Percentiles rank a stretch among this genome's conserved stretches.
These are phyloP conservation scores for Eruca vesicaria DNA, from an alignment of 441 rosid species.

Conservation along the genomic window DNA sequence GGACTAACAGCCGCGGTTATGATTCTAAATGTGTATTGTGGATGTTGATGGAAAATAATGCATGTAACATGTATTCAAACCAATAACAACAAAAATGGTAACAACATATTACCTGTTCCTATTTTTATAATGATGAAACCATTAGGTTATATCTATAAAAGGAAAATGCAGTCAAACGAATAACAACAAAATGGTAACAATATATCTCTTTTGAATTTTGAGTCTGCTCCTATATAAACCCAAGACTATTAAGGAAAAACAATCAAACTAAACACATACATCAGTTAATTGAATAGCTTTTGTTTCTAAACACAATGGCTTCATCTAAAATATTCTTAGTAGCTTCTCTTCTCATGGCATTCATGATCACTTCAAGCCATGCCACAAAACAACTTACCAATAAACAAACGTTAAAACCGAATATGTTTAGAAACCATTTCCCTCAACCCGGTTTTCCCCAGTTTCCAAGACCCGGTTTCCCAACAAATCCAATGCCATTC, in stretches of 20 bases:
- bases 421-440: neutral
- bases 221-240: neutral
- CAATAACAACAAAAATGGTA: neutral
- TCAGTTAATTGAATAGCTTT: neutral
- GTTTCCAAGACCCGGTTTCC: conserved; percentile 1
- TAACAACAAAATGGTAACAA: too few species aligned
- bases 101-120: neutral
- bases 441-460: conserved; percentile 1
- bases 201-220: neutral
- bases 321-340: neutral
- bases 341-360: neutral
- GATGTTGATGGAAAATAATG: neutral
- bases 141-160: conserved; percentile 8
- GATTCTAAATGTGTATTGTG: neutral
- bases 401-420: neutral
- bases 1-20: conserved; percentile 1
- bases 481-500: neutral
- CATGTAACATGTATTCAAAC: neutral
- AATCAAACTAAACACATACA: neutral
- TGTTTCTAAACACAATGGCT: neutral
- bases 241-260: neutral
- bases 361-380: neutral
- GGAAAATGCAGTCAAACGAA: neutral
- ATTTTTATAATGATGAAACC: neutral
- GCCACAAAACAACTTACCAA: neutral